phyloP scores from a whole-genome alignment of 2,329 filamentous ascomycete species.

The Fusarium phyllophilum region DNA sequence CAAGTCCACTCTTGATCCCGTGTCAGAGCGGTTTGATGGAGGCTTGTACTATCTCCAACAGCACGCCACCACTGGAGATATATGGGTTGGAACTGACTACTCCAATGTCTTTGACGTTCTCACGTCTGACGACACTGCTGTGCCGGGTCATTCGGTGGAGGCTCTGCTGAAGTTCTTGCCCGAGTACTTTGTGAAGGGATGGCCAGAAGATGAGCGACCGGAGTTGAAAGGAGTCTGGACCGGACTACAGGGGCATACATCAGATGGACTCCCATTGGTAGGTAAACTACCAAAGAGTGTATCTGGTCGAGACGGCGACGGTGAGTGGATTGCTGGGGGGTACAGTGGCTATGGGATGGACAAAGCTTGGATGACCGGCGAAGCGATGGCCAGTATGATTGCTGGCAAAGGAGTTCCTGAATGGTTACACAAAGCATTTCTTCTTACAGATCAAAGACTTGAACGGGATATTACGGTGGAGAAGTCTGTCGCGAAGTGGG shows the following conservation, averaged over 20 bases:
- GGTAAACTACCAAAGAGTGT: background rate
- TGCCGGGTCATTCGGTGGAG: background rate
- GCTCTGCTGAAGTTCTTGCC: background rate
- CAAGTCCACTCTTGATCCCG: background rate
- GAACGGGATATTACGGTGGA: background rate
- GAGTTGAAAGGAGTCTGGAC: background rate
- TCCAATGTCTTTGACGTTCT: background rate
- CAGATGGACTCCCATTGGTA: background rate
- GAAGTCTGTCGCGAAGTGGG: background rate
- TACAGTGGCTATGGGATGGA: background rate
- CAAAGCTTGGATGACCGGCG: background rate
- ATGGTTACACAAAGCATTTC: background rate
- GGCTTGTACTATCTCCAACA: background rate
- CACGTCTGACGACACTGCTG: background rate
- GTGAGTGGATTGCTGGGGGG: background rate
- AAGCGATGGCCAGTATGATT: background rate
- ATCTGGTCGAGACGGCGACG: background rate
- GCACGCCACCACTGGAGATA: background rate
- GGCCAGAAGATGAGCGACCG: background rate
- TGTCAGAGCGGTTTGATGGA: background rate
- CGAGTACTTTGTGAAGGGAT: background rate
- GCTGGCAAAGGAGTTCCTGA: rapidly evolving
- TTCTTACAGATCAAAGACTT: background rate
- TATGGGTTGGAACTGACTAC: background rate
- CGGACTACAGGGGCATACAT: background rate